Evolutionary conservation across 148 eudicot species (phyloP).

Genomic region (Hydrangea macrophylla): DNA sequence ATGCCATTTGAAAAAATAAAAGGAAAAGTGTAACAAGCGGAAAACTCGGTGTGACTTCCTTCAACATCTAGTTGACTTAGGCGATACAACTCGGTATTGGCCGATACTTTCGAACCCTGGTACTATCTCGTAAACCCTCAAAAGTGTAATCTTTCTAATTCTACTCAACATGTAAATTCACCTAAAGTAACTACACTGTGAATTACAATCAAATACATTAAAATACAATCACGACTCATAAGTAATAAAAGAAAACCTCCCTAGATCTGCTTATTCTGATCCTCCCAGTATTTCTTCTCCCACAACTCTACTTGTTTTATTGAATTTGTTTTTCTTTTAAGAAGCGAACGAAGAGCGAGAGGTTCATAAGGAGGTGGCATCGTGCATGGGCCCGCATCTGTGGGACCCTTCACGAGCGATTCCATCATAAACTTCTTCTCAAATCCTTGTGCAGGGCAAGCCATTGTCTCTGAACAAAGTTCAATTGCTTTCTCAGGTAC

Average conservation of each 20-base stretch:
- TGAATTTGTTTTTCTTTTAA: conserved; percentile 32
- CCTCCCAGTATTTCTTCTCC: conserved; percentile 49
- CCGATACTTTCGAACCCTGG: too few relatives aligned
- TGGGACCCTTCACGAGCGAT: conserved; percentile 53
- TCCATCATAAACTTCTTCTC: conserved; percentile 51
- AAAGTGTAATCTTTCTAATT: not conserved
- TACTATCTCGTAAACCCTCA: too few relatives aligned
- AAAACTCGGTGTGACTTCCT: too few relatives aligned
- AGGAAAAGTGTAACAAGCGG: too few relatives aligned
- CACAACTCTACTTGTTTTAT: conserved; percentile 41
- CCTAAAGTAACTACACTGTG: not conserved
- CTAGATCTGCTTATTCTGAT: conserved; percentile 22
- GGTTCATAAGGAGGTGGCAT: conserved; percentile 61
- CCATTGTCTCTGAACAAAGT: conserved; percentile 65
- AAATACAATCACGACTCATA: too few relatives aligned
- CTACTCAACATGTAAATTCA: not conserved
- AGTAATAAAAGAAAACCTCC: not conserved
- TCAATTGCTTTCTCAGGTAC: conserved; percentile 44
- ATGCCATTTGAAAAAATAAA: too few relatives aligned
- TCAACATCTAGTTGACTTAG: too few relatives aligned
- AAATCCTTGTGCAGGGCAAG: conserved; percentile 35
- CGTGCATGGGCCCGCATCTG: conserved; percentile 38
- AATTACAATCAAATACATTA: too few relatives aligned
- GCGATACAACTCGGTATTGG: too few relatives aligned
- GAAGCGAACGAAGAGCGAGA: conserved; percentile 23